These are phyloP conservation scores for Knoxdaviesia capensis DNA, from an alignment of 2,329 filamentous ascomycete species.

Conservation along the genomic window DNA sequence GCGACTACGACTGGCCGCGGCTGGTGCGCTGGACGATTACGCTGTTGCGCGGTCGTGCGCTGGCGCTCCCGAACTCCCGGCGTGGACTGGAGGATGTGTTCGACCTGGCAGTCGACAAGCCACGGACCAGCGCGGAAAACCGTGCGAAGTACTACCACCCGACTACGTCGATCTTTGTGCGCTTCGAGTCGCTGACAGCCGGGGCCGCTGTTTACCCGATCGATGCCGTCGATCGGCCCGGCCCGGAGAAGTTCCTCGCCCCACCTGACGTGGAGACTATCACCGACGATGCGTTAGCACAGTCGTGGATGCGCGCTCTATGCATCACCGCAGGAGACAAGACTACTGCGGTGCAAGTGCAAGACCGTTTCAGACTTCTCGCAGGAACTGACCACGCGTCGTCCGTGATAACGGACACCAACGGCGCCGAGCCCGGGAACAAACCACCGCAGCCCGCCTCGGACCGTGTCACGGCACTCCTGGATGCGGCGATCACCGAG, in stretches of 20 bases:
- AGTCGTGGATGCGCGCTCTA: slow-evolving; percentile 39
- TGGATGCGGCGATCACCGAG: slow-evolving; percentile 25
- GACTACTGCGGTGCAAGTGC: slow-evolving; percentile 27
- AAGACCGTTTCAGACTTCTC: slow-evolving; percentile 29
- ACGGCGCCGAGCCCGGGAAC: too few species aligned
- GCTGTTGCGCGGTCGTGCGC: slow-evolving; percentile 22
- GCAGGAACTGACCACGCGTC: slow-evolving; percentile 10
- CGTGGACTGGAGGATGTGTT: slow-evolving; percentile 22
- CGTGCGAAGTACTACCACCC: slow-evolving; percentile 27
- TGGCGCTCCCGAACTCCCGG: slow-evolving; percentile 26
- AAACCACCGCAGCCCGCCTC: slow-evolving; percentile 8
- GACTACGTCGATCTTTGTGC: slow-evolving; percentile 32
- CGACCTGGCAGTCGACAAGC: slow-evolving; percentile 15
- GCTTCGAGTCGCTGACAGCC: slow-evolving; percentile 32
- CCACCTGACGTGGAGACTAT: background rate
- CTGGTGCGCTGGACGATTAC: slow-evolving; percentile 47
- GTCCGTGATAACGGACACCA: too few species aligned
- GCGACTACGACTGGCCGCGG: slow-evolving; percentile 46
- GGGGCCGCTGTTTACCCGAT: slow-evolving; percentile 20
- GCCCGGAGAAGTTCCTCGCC: background rate
- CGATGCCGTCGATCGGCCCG: background rate
- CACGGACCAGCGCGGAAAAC: slow-evolving; percentile 5
- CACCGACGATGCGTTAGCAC: slow-evolving; percentile 22
- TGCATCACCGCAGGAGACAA: slow-evolving; percentile 29
- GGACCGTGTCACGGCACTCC: slow-evolving; percentile 19